These are phyloP conservation scores for Zygosaccharomyces gambellarensis DNA, from an alignment of 805 yeast species.

Conservation along the genomic window DNA sequence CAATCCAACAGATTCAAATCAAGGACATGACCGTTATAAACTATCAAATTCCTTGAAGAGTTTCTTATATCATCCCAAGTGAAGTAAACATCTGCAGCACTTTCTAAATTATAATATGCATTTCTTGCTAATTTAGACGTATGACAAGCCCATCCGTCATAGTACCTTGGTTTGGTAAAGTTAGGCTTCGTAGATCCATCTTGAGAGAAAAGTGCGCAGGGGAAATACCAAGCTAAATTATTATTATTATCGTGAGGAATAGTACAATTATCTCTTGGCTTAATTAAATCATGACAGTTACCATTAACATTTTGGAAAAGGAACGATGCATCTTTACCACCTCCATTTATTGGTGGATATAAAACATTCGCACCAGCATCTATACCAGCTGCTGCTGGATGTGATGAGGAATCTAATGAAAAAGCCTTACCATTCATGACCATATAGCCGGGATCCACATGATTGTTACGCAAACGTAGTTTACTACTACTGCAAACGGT, in stretches of 20 bases:
- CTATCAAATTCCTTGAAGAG: conserved; percentile 70
- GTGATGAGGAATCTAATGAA: conserved; percentile 63
- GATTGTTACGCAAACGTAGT: conserved; percentile 52
- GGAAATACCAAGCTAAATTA: conserved; percentile 91
- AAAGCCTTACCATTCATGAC: conserved; percentile 81
- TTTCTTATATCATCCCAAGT: conserved; percentile 84
- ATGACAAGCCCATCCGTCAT: conserved; percentile 89
- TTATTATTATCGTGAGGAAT: conserved; percentile 64
- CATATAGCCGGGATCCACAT: conserved; percentile 54
- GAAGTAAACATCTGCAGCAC: conserved; percentile 72
- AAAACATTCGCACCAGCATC: conserved; percentile 63
- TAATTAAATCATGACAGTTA: conserved; percentile 74
- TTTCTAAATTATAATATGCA: conserved; percentile 55
- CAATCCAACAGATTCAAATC: conserved; percentile 75
- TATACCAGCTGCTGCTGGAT: conserved; percentile 81
- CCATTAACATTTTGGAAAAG: conserved; percentile 90
- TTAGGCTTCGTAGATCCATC: conserved; percentile 72
- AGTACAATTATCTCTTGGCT: conserved; percentile 59
- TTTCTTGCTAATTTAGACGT: conserved; percentile 65
- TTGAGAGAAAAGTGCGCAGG: conserved; percentile 66
- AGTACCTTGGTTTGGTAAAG: conserved; percentile 50
- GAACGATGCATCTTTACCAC: conserved; percentile 80
- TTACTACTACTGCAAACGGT: conserved; percentile 59
- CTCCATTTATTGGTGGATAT: conserved; percentile 83
- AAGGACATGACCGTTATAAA: conserved; percentile 82